These are phyloP conservation scores for Cornus florida DNA, from an alignment of 148 eudicot species.

Conservation along the genomic window DNA sequence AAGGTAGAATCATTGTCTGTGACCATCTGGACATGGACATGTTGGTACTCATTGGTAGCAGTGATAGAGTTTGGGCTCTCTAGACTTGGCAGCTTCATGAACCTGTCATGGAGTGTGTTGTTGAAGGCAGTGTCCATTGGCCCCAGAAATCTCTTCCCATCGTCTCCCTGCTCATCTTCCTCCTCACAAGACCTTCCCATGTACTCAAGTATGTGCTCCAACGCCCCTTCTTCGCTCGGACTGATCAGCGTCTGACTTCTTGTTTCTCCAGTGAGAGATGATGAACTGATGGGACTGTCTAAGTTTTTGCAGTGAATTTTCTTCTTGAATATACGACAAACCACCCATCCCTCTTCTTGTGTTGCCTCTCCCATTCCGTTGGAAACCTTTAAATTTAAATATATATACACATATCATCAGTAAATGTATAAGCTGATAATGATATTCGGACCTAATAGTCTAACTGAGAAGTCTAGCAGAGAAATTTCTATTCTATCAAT, in stretches of 20 bases:
- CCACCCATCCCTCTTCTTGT: conserved; percentile 27
- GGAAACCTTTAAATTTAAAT: neutral
- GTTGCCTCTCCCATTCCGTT: conserved; percentile 1
- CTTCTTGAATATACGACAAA: conserved; percentile 24
- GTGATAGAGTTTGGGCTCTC: conserved; percentile 17
- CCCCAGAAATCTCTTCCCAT: neutral
- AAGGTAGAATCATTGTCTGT: neutral
- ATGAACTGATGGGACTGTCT: conserved; percentile 9
- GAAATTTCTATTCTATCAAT: too few relatives aligned
- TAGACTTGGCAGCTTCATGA: conserved; percentile 12
- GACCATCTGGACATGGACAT: neutral
- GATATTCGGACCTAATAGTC: too few relatives aligned
- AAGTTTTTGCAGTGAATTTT: conserved; percentile 18
- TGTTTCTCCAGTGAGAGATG: neutral
- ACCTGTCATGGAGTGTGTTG: neutral
- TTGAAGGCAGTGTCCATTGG: neutral
- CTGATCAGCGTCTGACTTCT: neutral
- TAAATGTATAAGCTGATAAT: neutral
- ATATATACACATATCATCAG: neutral
- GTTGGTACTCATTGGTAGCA: neutral
- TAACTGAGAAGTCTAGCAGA: too few relatives aligned
- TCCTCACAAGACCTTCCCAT: conserved; percentile 16
- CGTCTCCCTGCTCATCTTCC: neutral
- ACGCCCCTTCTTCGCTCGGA: conserved; percentile 10
- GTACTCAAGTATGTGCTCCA: conserved; percentile 20